Base-by-base conservation (phyloP, 2,329 filamentous ascomycete species). In the Beauveria caledonica region DNA sequence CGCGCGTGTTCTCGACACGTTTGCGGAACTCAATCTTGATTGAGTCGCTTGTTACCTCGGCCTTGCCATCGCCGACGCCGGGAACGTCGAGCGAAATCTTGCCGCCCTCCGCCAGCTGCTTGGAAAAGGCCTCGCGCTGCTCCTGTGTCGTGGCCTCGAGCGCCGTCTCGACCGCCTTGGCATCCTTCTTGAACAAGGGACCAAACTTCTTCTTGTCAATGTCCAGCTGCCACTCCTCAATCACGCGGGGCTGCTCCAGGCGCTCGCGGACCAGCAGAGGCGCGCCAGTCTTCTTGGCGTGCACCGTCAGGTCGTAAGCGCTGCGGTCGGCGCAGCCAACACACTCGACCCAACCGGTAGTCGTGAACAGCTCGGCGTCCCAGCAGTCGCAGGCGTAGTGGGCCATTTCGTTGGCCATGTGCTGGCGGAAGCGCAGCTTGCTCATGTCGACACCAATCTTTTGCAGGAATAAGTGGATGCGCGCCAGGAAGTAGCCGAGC, bases 331-430 rank as follows among this genome's bases (percentile, higher is more conserved):
- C 94, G 74, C 94, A 97, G 64, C 94, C 94, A 69, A 97, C 93
- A 73, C 93, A 97, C 79, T 99, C 94, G 64, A 97, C 90, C 94
- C 94, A 99, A 72, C 94, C 94, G 69, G 92, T 92, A 63, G 89
- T 92, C 61, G 90, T 97, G 64, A 89, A 80, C 60, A 99, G 79
- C 75, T 99, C 94, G 15, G 92, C 93, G 74, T 99, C 94, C 94
- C 94, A 97, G 78, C 94, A 99, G 78, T 99, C 94, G 60, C 87
- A 84, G 51, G 94, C 94, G 72, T 99, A 99, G 76, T 99, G 94
- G 17, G 94, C 83, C 81, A 84, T 85, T 70, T 84, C 82, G 68
- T 84, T 85, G 62, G 77, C 77, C 92, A 99, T 97, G 77, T 99
- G 94, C 76, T 99, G 94, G 70, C 94, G 86, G 83, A 97, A 97